phyloP scores from a whole-genome alignment of 179 eudicot genomes.

The Amaranthus tricolor region DNA sequence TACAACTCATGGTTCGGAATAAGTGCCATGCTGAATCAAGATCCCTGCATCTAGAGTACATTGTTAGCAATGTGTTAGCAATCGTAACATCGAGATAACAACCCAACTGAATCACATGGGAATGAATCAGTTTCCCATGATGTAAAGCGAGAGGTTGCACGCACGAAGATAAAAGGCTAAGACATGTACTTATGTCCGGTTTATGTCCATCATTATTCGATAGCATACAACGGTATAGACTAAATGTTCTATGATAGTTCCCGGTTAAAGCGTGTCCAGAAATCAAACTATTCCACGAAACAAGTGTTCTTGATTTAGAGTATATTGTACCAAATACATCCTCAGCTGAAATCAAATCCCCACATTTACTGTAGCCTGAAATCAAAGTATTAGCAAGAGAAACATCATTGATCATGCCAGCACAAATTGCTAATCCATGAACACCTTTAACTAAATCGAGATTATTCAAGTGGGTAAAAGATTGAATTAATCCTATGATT shows the following conservation, averaged over 20 bases:
- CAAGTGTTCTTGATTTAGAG: slow-evolving; percentile 31
- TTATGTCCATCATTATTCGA: slow-evolving; percentile 22
- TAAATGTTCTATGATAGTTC: slow-evolving; percentile 22
- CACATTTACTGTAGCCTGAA: slow-evolving; percentile 56
- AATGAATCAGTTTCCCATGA: slow-evolving; percentile 49
- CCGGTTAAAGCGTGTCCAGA: slow-evolving; percentile 41
- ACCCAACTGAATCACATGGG: slow-evolving; percentile 51
- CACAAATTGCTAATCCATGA: slow-evolving; percentile 44
- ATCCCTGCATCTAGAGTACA: slow-evolving; percentile 59
- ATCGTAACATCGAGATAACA: slow-evolving; percentile 37
- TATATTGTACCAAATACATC: slow-evolving; percentile 39
- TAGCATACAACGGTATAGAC: slow-evolving; percentile 33
- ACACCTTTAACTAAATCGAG: slow-evolving; percentile 33
- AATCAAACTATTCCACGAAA: slow-evolving; percentile 62
- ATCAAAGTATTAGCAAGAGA: slow-evolving; percentile 56
- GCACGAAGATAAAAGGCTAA: slow-evolving; percentile 53
- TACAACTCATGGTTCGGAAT: slow-evolving; percentile 44
- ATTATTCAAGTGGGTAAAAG: slow-evolving; percentile 30
- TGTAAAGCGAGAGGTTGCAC: slow-evolving; percentile 31
- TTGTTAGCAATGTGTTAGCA: slow-evolving; percentile 52
- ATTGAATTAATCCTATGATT: slow-evolving; percentile 46
- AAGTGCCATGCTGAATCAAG: slow-evolving; percentile 33
- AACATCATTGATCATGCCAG: slow-evolving; percentile 46
- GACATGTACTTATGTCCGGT: slow-evolving; percentile 55
- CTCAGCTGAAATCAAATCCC: slow-evolving; percentile 47